phyloP scores from a whole-genome alignment of 2,329 filamentous ascomycete species.

The Tolypocladium ophioglossoides region DNA sequence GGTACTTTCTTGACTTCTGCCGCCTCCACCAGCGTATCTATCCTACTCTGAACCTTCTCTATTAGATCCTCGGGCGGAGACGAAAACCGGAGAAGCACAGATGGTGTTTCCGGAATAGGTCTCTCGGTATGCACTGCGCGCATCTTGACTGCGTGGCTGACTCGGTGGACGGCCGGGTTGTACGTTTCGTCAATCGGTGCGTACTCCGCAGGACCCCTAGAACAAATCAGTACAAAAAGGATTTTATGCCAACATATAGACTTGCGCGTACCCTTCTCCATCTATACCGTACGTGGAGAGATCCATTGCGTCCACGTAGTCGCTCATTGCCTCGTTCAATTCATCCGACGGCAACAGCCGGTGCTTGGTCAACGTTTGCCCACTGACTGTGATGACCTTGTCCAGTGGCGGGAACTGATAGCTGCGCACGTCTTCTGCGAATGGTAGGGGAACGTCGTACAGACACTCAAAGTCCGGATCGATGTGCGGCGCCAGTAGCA shows the following conservation, averaged over 20 bases:
- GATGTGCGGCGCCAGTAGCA: slow-evolving; percentile 72
- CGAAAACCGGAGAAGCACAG: slow-evolving; percentile 62
- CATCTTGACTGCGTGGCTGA: slow-evolving; percentile 75
- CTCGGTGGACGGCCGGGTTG: slow-evolving; percentile 76
- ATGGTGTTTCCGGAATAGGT: slow-evolving; percentile 49
- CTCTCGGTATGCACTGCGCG: slow-evolving; percentile 66
- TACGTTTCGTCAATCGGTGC: slow-evolving; percentile 72
- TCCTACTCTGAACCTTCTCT: slow-evolving; percentile 39
- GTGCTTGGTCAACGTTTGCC: slow-evolving; percentile 69
- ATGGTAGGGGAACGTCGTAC: slow-evolving; percentile 82
- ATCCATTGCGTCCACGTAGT: slow-evolving; percentile 91
- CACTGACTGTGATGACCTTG: slow-evolving; percentile 76
- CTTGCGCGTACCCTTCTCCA: slow-evolving; percentile 54
- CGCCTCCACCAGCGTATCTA: slow-evolving; percentile 55
- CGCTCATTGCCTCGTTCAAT: slow-evolving; percentile 71
- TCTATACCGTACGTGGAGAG: slow-evolving; percentile 60
- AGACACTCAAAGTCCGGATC: slow-evolving; percentile 75
- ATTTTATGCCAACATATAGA: too few species aligned
- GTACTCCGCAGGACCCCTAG: slow-evolving; percentile 50
- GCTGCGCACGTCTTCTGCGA: slow-evolving; percentile 81
- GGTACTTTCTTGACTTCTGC: slow-evolving; percentile 85
- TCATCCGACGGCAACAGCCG: slow-evolving; percentile 69
- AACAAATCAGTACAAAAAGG: background rate
- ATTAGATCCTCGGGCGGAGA: slow-evolving; percentile 59
- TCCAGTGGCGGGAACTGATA: slow-evolving; percentile 90